These are phyloP conservation scores for Brassica napus DNA, from an alignment of 345 rosid species.

Conservation along the genomic window DNA sequence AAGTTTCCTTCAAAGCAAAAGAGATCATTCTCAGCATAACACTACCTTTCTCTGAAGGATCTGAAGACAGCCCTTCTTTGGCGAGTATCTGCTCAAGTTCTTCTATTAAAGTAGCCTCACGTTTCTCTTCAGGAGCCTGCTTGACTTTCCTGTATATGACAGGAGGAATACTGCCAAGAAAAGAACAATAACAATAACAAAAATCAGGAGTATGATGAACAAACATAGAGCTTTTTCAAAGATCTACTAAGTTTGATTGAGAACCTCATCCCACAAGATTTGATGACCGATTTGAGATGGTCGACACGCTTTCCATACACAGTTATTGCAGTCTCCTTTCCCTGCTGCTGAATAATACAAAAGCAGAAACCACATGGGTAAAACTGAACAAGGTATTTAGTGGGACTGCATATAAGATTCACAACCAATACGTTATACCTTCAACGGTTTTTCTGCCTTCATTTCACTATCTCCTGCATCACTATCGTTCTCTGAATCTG, in stretches of 20 bases:
- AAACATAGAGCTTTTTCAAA: constrained; percentile 13
- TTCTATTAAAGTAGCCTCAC: constrained; percentile 71
- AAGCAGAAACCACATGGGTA: constrained; percentile 24
- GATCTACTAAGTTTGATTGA: constrained; percentile 25
- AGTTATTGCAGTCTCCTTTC: constrained; percentile 63
- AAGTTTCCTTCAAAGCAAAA: not conserved
- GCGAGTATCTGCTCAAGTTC: constrained; percentile 85
- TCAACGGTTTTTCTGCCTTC: constrained; percentile 51
- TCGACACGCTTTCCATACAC: constrained; percentile 78
- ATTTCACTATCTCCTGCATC: constrained; percentile 53
- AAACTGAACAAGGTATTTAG: not conserved
- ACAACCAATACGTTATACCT: constrained; percentile 44
- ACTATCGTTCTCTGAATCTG: constrained; percentile 44
- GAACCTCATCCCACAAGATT: constrained; percentile 87
- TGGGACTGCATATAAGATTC: not conserved
- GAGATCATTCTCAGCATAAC: not conserved
- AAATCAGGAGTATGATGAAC: constrained; percentile 4
- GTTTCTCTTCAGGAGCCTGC: constrained; percentile 79
- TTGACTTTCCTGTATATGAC: constrained; percentile 76
- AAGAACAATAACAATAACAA: not conserved
- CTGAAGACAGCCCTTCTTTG: constrained; percentile 80
- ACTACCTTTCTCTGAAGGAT: constrained; percentile 82
- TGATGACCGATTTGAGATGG: constrained; percentile 78
- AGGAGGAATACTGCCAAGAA: constrained; percentile 70
- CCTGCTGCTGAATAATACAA: constrained; percentile 47